Base-by-base conservation (phyloP, 2,329 filamentous ascomycete species). In the Neoscytalidium dimidiatum region DNA sequence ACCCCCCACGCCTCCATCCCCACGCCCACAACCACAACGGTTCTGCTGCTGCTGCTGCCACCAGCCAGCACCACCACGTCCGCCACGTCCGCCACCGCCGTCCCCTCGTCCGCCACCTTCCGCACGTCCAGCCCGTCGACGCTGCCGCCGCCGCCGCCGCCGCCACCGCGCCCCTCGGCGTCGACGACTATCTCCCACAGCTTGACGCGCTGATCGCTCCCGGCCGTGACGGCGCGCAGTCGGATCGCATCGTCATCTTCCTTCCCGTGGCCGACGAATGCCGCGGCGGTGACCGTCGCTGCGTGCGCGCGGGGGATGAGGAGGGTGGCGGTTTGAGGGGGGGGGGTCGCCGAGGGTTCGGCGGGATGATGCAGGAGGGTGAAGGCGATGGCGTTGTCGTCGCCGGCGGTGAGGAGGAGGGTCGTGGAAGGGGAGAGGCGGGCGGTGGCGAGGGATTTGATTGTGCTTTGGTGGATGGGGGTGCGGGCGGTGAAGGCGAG, bases 321-420 rank as follows among this genome's bases (percentile, higher is more conserved):
- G 4, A 81, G 68, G 1, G 77, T 79, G 9, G 63, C 62, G 11
- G 58, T 61, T 8, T 33, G 43, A 31, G 57, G 3, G 71, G 67
- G 53, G 65, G 71, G 67, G 53, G 65, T 69, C 14, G 74, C 71
- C 17, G 1, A n/a, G n/a, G 28, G 4, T 17, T 28, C 5, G 38
- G 21, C 11, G 21, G n/a, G 56, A 64, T n/a, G n/a, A 41, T 69
- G 64, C 29, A 83, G 69, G 33, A 84, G 73, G 0, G 84, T 85
- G 11, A 92, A 71, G 0, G 85, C 89, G 0, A 98, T 76, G 3
- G 90, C 90, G 67, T 95, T 95, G 76, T 98, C 95, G 71, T 99
- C 95, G 23, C 95, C 93, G 28, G 92, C 92, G 0, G 92, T 93
- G 4, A 92, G 75, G 19, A 96, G 73, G 0, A 91, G 69, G 69